Evolutionary conservation across 768 basidiomycete genomes (phyloP), one percentile per base, ranked within the genome.

Genomic region (Hericium alpestre): DNA sequence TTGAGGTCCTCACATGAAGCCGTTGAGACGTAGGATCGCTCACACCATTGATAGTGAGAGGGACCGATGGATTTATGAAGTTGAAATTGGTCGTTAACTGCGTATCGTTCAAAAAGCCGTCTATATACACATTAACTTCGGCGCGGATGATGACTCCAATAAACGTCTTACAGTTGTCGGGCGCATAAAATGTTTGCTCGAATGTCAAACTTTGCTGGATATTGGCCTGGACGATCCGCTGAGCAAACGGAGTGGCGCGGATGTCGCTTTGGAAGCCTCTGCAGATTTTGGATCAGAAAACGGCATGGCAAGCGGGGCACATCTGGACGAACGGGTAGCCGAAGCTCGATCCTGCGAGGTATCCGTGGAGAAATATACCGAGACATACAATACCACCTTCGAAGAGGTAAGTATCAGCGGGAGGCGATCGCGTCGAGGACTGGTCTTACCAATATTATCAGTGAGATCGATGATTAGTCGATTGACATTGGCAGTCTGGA

Each of bases 351-450:
- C 81, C 83, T 7, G 76, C 73, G 22, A 86, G 73, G 63, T 73
- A 82, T 53, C 75, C 74, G 60, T 82, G 80, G 47, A 86, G 68
- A 71, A 82, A 84, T 40, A 78, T 73, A 3, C 81, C 82, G 9
- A 84, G 73, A 64, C 83, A 84, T 8, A 84, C 73, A 56, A 76
- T 81, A 23, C 83, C 83, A 56, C 82, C 82, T 62, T 32, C 25
- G 4, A 20, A 11, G 1, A 4, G 8, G 15, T 25, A 25, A 25
- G 25, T 3, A 13, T 57, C 39, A 57, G 23, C 40, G 49, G 1
- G 15, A 13, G 25, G 4, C 13, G n/a, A 25, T 7, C 6, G 16
- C 39, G 38, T n/a, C 37, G 16, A 25, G n/a, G 27, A 16, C 27
- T 13, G 15, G 40, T 57, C 74, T n/a, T 48, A 77, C 83, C 83